Base-by-base conservation (phyloP, 306 rosid genomes). In the Lathyrus sativus region DNA sequence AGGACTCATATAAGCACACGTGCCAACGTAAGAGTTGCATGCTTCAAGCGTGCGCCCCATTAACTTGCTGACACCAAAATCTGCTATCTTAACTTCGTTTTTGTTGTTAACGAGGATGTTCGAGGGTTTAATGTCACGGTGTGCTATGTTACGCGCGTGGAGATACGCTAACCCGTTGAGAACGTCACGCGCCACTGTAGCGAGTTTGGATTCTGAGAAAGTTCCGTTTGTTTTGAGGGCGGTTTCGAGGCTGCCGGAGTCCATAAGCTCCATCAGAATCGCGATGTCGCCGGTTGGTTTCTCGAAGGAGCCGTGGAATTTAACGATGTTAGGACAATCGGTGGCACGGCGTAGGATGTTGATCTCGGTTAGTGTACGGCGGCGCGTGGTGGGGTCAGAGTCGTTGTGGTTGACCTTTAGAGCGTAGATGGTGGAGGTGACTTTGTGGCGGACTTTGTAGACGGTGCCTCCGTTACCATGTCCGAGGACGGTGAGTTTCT, bases 1-100 rank as follows among this genome's bases (percentile, higher is more conserved):
- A 0, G 98, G 98, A 68, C 98, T 92, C 98, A 92, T 92, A 76
- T 92, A 92, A 2, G 98, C 96, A 58, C 96, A 92, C 44, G 98
- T 92, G 5, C 98, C 98, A 1, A 92, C 96, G 50, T 90, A 92
- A 0, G 96, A 88, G 48, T 86, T 89, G 19, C 98, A 92, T 22
- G 92, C 80, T 44, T 92, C 95, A 12, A 89, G 74, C 5, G 86
- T 75, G 22, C 98, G 80, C 68, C 88, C 78, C 93, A 92, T 76
- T 43, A 88, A 62, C 5, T 90, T 92, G 63, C 98, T 86, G 0
- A 92, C 98, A 0, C 98, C 98, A n/a, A 92, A 92, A 31, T 92
- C 98, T 1, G 91, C 89, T 3, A 92, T 90, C 42, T 92, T 92
- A 12, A 92, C 93, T 5, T 85, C 88, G 80, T 81, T 79, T 3